phyloP scores from a whole-genome alignment of 2,329 filamentous ascomycete genomes.

The Aspergillus bombycis region DNA sequence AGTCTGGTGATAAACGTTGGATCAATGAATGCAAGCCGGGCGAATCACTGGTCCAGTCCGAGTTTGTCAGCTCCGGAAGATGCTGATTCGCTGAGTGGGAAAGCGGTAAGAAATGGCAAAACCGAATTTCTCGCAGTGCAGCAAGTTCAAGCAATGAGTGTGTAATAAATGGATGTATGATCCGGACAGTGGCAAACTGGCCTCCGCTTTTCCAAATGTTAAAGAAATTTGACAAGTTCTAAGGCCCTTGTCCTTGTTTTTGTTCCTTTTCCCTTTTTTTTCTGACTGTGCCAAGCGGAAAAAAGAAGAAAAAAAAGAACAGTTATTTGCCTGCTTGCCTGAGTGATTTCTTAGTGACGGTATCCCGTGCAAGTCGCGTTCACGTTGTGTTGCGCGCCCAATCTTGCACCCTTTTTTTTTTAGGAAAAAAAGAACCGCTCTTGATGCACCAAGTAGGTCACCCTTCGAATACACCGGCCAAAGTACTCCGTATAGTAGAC shows the following conservation, averaged over 20 bases:
- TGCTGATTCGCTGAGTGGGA: conserved; percentile 18
- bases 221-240: neutral
- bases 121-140: neutral
- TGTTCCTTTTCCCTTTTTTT: conserved; percentile 6
- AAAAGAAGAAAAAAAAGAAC: neutral
- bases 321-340: conserved; percentile 5
- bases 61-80: conserved; percentile 16
- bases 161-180: conserved; percentile 1
- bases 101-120: neutral
- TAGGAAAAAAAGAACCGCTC: conserved; percentile 15
- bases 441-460: conserved; percentile 21
- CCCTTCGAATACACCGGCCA: conserved; percentile 28
- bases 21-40: neutral
- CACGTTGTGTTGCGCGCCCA: conserved; percentile 5
- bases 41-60: conserved; percentile 15
- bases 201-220: neutral
- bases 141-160: neutral
- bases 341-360: neutral
- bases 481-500: conserved; percentile 28
- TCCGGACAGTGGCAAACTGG: neutral
- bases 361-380: conserved; percentile 7
- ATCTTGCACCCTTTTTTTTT: conserved; percentile 12
- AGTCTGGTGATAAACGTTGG: conserved; percentile 13
- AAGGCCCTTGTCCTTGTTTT: conserved; percentile 4
- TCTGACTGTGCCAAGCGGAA: neutral